phyloP scores from a whole-genome alignment of 2,329 filamentous ascomycete species.

The Penicillium sp. region DNA sequence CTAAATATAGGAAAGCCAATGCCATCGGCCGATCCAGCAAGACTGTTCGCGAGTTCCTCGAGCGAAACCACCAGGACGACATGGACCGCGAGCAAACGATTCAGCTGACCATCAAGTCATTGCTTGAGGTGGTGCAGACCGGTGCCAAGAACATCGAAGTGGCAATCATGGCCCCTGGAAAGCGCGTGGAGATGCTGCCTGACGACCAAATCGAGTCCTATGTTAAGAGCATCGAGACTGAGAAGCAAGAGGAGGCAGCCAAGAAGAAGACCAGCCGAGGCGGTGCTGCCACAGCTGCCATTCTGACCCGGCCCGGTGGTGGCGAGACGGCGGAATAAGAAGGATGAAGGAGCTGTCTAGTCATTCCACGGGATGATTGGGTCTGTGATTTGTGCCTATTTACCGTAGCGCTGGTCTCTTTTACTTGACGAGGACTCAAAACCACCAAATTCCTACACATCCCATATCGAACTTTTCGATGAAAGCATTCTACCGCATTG shows the following conservation, averaged over 20 bases:
- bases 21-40: conserved; percentile 98
- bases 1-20: conserved; percentile 83
- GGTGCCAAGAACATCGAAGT: conserved; percentile 99
- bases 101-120: conserved; percentile 95
- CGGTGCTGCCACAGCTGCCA: conserved; percentile 60
- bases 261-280: conserved; percentile 83
- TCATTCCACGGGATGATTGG: conserved; percentile 27
- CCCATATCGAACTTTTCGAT: not conserved
- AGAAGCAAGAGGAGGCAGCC: conserved; percentile 98
- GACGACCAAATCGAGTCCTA: conserved; percentile 96
- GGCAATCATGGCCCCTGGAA: conserved; percentile 92
- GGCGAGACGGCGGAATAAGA: conserved; percentile 35
- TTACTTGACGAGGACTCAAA: conserved; percentile 25
- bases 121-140: conserved; percentile 96
- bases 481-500: conserved; percentile 9
- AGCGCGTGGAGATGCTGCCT: conserved; percentile 88
- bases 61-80: conserved; percentile 97
- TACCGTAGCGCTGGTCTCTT: conserved; percentile 29
- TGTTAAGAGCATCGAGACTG: conserved; percentile 98
- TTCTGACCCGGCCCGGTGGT: conserved; percentile 64
- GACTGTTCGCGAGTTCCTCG: conserved; percentile 97
- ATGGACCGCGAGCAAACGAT: conserved; percentile 97
- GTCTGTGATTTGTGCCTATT: conserved; percentile 25
- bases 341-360: conserved; percentile 9
- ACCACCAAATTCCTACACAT: conserved; percentile 22